These are phyloP conservation scores for Pyrenopolyporus hunteri DNA, from an alignment of 495 filamentous ascomycete species.

Conservation along the genomic window DNA sequence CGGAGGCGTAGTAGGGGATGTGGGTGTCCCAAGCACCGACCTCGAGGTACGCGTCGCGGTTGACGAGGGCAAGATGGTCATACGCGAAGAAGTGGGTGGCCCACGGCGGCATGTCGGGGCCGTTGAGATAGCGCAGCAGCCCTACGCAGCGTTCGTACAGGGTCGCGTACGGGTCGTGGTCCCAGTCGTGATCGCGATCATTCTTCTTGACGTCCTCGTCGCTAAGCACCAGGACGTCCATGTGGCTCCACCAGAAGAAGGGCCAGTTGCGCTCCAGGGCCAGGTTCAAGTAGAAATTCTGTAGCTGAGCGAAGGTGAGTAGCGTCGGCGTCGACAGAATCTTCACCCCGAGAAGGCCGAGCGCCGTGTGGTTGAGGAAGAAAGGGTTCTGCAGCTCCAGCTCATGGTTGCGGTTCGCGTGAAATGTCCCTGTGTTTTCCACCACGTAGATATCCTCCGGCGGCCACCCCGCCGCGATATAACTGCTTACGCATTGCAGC, in stretches of 20 bases:
- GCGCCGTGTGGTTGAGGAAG: slow-evolving; percentile 62
- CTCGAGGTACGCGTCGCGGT: slow-evolving; percentile 56
- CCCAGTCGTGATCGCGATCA: slow-evolving; percentile 45
- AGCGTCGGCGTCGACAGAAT: slow-evolving; percentile 63
- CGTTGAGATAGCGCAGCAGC: slow-evolving; percentile 39
- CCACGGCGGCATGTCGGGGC: slow-evolving; percentile 46
- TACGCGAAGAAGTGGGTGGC: slow-evolving; percentile 61
- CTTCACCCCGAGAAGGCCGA: slow-evolving; percentile 60
- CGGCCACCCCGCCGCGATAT: slow-evolving; percentile 67
- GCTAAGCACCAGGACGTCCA: slow-evolving; percentile 62
- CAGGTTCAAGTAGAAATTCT: slow-evolving; percentile 62
- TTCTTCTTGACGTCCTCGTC: slow-evolving; percentile 51
- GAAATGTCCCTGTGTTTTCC: slow-evolving; percentile 67
- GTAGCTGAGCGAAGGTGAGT: slow-evolving; percentile 65
- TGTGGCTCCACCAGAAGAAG: slow-evolving; percentile 66
- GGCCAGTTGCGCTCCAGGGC: slow-evolving; percentile 56
- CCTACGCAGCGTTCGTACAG: slow-evolving; percentile 51
- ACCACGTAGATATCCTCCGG: slow-evolving; percentile 63
- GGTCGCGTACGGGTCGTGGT: slow-evolving; percentile 52
- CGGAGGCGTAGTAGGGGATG: slow-evolving; percentile 64
- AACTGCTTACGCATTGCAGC: slow-evolving; percentile 62
- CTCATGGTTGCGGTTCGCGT: slow-evolving; percentile 53
- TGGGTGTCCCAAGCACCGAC: slow-evolving; percentile 66
- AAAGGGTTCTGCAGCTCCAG: slow-evolving; percentile 67
- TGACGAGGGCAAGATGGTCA: slow-evolving; percentile 63